These are phyloP conservation scores for Paramarasmius palmivorus DNA, from an alignment of 1,284 basidiomycete species.

Conservation along the genomic window DNA sequence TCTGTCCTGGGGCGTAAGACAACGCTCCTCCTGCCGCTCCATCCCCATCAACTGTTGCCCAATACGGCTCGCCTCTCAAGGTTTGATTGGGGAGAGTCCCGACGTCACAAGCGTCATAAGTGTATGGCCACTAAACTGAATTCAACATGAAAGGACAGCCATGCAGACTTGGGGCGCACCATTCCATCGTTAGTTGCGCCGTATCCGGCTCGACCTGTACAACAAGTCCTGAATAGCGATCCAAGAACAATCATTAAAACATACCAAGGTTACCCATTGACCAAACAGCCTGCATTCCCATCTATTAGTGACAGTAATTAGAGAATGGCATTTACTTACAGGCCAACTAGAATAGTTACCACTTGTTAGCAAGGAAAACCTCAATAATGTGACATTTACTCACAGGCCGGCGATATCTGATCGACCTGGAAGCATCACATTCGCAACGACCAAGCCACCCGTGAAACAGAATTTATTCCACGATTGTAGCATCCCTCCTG, in stretches of 20 bases:
- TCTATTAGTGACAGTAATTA: too few relatives aligned
- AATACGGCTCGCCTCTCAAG: constrained; percentile 23
- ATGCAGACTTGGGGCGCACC: constrained; percentile 27
- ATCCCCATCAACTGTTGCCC: constrained; percentile 33
- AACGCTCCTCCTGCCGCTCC: constrained; percentile 20
- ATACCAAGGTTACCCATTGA: constrained; percentile 65
- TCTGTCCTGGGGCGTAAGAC: constrained; percentile 81
- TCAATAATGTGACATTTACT: too few relatives aligned
- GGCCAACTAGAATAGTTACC: too few relatives aligned
- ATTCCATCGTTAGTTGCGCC: constrained; percentile 49
- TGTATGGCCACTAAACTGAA: constrained; percentile 66
- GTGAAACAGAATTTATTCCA: constrained; percentile 72
- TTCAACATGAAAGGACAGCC: too few relatives aligned
- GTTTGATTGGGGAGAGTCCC: constrained; percentile 66
- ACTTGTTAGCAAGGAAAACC: too few relatives aligned
- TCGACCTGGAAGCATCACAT: constrained; percentile 65
- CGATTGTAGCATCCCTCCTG: constrained; percentile 39
- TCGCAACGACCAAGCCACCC: constrained; percentile 58
- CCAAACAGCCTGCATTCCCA: constrained; percentile 76
- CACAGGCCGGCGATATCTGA: constrained; percentile 59
- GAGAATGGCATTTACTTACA: too few relatives aligned
- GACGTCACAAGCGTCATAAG: constrained; percentile 74
- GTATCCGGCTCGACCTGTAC: constrained; percentile 41
- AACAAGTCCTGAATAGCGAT: neutral
- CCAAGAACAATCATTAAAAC: neutral